These are phyloP conservation scores for Pleurotus tuber-regium DNA, from an alignment of 768 basidiomycete genomes.

Conservation along the genomic window DNA sequence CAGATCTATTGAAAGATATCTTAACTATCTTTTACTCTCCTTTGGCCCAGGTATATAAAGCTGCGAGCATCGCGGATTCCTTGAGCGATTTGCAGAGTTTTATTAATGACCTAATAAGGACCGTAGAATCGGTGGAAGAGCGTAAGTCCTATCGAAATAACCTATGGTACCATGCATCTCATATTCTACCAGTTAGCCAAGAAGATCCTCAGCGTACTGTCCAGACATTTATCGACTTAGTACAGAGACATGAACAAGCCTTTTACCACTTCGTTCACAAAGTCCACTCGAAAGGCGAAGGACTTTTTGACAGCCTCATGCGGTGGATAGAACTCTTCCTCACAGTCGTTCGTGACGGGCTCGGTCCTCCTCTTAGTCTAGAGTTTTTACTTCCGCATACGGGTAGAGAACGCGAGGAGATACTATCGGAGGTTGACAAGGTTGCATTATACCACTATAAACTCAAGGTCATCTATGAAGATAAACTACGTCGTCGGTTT, in stretches of 20 bases:
- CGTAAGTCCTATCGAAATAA: slow-evolving; percentile 45
- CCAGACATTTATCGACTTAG: slow-evolving; percentile 89
- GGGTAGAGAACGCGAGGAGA: slow-evolving; percentile 68
- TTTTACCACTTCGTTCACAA: slow-evolving; percentile 99
- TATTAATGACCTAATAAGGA: slow-evolving; percentile 90
- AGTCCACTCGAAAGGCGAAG: slow-evolving; percentile 95
- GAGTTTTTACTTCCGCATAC: slow-evolving; percentile 88
- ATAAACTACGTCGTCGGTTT: slow-evolving; percentile 86
- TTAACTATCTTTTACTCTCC: slow-evolving; percentile 99
- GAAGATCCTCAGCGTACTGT: slow-evolving; percentile 85
- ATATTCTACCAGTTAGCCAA: slow-evolving; percentile 57
- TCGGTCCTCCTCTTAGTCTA: slow-evolving; percentile 73
- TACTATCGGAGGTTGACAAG: slow-evolving; percentile 85
- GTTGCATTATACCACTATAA: slow-evolving; percentile 93
- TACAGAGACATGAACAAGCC: slow-evolving; percentile 90
- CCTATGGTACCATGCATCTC: neutral
- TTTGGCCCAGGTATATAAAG: slow-evolving; percentile 94
- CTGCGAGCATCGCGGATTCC: slow-evolving; percentile 95
- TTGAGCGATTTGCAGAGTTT: slow-evolving; percentile 90
- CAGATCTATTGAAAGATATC: slow-evolving; percentile 95
- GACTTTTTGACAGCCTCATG: slow-evolving; percentile 92
- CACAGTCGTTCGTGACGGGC: slow-evolving; percentile 84
- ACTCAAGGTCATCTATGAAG: slow-evolving; percentile 90
- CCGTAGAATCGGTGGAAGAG: slow-evolving; percentile 90
- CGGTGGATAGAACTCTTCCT: slow-evolving; percentile 96